Conservation (phyloP, 352 stramenopile genomes). For the Phytophthora uliginosa region DNA sequence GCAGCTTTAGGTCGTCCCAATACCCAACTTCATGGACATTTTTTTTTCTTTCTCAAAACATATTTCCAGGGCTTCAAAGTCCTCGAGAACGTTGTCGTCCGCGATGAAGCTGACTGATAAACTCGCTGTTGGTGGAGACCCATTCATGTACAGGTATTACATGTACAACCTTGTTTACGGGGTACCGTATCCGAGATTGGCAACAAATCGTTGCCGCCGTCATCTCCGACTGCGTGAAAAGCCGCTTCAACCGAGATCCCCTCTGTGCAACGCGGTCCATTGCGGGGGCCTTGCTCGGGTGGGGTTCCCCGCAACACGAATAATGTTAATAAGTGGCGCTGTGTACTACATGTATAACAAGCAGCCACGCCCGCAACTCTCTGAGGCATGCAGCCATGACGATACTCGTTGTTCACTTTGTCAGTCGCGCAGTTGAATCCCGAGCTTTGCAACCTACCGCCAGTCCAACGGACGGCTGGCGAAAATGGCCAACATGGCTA, state of each 20-base stretch:
- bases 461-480: slow-evolving; percentile 19
- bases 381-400: neutral
- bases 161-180: neutral
- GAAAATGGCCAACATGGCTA: slow-evolving; percentile 10
- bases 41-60: too few relatives aligned
- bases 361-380: neutral
- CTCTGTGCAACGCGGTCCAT: neutral
- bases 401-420: neutral
- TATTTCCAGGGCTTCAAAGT: too few relatives aligned
- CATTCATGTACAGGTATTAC: too few relatives aligned
- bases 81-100: too few relatives aligned
- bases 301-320: neutral
- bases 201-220: neutral
- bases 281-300: neutral
- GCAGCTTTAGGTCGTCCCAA: neutral
- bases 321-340: neutral
- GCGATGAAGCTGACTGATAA: neutral
- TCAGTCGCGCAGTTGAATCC: neutral
- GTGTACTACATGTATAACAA: neutral
- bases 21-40: too few relatives aligned
- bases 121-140: neutral
- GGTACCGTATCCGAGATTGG: neutral
- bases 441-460: slow-evolving; percentile 2
- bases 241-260: neutral
- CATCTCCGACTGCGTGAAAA: neutral